Evolutionary conservation across 176 grass and related monocot genomes (phyloP).

Genomic region (Zoysia pacifica): DNA sequence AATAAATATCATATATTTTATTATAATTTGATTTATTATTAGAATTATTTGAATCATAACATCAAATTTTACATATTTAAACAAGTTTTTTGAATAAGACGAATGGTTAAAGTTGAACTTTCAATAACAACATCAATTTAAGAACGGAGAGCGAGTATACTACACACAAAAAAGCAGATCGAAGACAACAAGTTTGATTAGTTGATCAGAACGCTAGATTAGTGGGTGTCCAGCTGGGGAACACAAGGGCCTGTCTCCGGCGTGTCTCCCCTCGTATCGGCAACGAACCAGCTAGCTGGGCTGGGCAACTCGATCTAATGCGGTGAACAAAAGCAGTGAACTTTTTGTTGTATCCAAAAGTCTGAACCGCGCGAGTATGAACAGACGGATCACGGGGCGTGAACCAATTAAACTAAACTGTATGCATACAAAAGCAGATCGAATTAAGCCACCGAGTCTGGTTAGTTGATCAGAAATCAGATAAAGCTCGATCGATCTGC

Average conservation of each 20-base stretch:
- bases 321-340: neutral
- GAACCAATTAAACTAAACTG: neutral
- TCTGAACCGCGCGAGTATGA: neutral
- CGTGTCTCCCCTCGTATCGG: neutral
- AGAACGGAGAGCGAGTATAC: too few species aligned
- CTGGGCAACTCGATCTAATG: too few species aligned
- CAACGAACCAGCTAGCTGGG: neutral
- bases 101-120: too few species aligned
- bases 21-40: too few species aligned
- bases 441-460: neutral
- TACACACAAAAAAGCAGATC: neutral
- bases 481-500: too few species aligned
- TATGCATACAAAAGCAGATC: neutral
- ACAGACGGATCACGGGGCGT: neutral
- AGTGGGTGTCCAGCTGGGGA: neutral
- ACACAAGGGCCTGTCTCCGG: neutral
- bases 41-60: too few species aligned
- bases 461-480: neutral
- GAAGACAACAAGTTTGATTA: neutral
- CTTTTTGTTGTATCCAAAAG: neutral
- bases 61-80: too few species aligned
- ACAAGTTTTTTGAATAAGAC: too few species aligned
- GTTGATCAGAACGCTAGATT: neutral
- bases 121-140: too few species aligned
- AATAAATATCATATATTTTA: too few species aligned